phyloP scores from a whole-genome alignment of 1,284 basidiomycete species.

The Puccinia polysora region DNA sequence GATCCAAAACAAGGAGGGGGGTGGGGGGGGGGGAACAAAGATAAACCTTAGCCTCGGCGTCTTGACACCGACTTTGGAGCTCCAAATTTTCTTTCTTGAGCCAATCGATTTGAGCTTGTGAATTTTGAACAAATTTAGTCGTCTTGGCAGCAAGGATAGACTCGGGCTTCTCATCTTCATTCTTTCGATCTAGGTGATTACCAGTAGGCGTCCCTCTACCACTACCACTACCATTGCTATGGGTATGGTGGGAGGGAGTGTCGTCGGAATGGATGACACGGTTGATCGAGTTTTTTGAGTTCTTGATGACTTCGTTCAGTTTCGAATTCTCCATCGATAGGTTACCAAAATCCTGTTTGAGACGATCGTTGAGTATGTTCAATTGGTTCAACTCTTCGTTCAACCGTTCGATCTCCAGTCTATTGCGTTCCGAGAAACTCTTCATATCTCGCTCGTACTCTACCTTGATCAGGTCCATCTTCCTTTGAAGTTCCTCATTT shows the following conservation, averaged over 20 bases:
- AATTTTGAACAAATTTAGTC: background rate
- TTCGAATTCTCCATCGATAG: background rate
- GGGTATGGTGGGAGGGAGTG: background rate
- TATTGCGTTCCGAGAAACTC: background rate
- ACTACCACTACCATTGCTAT: constrained; percentile 39
- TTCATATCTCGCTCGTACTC: constrained; percentile 28
- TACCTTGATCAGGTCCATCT: constrained; percentile 12
- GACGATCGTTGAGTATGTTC: background rate
- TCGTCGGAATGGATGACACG: constrained; percentile 1
- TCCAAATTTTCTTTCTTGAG: constrained; percentile 49
- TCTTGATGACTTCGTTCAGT: constrained; percentile 20
- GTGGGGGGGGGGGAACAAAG: background rate
- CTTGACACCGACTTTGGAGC: constrained; percentile 48
- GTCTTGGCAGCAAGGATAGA: background rate
- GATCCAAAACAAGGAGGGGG: background rate
- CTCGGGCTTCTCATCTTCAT: no score
- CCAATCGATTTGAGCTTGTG: constrained; percentile 49
- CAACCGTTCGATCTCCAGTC: background rate
- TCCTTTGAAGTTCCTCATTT: constrained; percentile 27
- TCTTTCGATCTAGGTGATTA: no score
- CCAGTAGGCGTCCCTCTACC: constrained; percentile 19
- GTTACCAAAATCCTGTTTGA: background rate
- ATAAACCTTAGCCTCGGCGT: constrained; percentile 45
- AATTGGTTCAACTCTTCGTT: background rate
- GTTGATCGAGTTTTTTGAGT: constrained; percentile 28